Conservation (phyloP, 2,329 filamentous ascomycete genomes). For the Nemania bipapillata region DNA sequence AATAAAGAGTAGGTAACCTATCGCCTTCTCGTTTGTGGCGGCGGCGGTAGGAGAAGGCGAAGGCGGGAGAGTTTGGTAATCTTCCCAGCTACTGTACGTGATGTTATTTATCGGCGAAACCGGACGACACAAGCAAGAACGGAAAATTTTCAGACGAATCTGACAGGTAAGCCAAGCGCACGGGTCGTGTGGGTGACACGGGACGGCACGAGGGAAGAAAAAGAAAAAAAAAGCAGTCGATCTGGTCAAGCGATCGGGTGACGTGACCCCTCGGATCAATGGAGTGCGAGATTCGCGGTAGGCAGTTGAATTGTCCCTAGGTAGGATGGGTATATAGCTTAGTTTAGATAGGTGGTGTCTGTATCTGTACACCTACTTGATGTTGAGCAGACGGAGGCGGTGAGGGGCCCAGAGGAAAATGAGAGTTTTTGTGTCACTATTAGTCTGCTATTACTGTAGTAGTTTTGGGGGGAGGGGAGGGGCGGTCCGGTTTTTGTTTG, state of each 20-base stretch:
- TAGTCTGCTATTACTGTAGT: background rate
- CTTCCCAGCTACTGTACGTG: constrained; percentile 1
- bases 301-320: background rate
- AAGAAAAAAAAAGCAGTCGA: background rate
- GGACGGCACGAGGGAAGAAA: background rate
- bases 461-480: too few species aligned
- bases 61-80: constrained; percentile 1
- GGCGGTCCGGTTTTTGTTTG: constrained; percentile 17
- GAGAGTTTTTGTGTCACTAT: constrained; percentile 11
- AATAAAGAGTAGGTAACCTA: too few species aligned
- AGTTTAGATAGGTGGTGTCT: background rate
- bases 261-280: constrained; percentile 23
- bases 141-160: constrained; percentile 5
- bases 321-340: constrained; percentile 8
- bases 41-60: constrained; percentile 31
- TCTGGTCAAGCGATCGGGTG: constrained; percentile 16
- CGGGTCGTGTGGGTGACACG: constrained; percentile 28
- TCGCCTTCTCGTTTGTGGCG: constrained; percentile 22
- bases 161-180: constrained; percentile 16
- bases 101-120: constrained; percentile 8
- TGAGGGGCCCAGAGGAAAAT: background rate
- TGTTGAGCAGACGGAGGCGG: constrained; percentile 1
- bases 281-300: constrained; percentile 1
- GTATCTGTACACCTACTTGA: too few species aligned
- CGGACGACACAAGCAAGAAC: constrained; percentile 1